A percentile compares a stretch with the other conserved stretches of the same genome.
Evolutionary conservation across 257 asterid species (phyloP).

Genomic region (Coffea canephora): DNA sequence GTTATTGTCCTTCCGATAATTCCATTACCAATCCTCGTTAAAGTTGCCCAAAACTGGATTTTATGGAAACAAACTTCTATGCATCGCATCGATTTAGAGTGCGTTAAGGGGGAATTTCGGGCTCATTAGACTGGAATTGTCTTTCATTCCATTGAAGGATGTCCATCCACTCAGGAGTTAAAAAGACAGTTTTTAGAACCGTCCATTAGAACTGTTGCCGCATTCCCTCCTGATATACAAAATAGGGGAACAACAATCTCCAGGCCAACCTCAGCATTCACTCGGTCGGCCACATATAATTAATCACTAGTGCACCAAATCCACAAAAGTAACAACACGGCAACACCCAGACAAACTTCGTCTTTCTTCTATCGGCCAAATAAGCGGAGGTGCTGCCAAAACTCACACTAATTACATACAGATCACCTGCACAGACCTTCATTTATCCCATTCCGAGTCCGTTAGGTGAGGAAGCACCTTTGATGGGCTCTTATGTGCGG

Average conservation of each 20-base stretch:
- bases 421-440: constrained; percentile 15
- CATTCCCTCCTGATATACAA: constrained; percentile 2
- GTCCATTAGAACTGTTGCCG: too few relatives aligned
- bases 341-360: background rate
- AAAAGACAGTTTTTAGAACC: too few relatives aligned
- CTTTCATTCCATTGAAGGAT: too few relatives aligned
- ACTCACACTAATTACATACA: background rate
- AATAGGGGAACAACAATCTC: background rate
- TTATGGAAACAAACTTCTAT: too few relatives aligned
- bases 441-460: constrained; percentile 80
- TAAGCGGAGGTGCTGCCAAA: background rate
- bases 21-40: too few relatives aligned
- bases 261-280: background rate
- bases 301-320: background rate
- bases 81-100: too few relatives aligned
- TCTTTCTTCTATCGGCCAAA: background rate
- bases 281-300: background rate
- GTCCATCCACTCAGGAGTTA: too few relatives aligned
- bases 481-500: constrained; percentile 30
- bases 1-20: too few relatives aligned
- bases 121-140: too few relatives aligned
- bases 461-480: constrained; percentile 33
- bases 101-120: too few relatives aligned
- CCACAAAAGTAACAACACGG: background rate
- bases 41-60: too few relatives aligned